These are phyloP conservation scores for Rhypophila decipiens DNA, from an alignment of 495 filamentous ascomycete species.

Conservation along the genomic window DNA sequence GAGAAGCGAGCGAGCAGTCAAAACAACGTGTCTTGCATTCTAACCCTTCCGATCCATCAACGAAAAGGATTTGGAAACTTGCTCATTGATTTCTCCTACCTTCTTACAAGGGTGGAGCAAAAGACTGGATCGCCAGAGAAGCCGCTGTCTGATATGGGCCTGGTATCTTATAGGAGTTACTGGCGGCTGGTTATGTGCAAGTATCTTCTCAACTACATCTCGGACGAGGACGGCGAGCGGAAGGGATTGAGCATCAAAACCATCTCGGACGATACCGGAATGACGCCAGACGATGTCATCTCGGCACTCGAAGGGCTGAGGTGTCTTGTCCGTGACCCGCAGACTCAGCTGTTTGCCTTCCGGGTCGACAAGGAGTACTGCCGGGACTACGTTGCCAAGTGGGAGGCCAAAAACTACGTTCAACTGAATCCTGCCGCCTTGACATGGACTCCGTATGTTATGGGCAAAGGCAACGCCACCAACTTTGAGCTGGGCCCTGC, in stretches of 20 bases:
- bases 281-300: constrained; percentile 94
- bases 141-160: constrained; percentile 93
- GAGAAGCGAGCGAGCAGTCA: constrained; percentile 92
- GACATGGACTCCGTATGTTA: constrained; percentile 96
- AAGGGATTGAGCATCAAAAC: constrained; percentile 65
- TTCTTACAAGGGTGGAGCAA: constrained; percentile 84
- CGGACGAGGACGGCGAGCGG: constrained; percentile 45
- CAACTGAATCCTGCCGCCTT: constrained; percentile 74
- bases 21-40: constrained; percentile 96
- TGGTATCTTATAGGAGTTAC: constrained; percentile 95
- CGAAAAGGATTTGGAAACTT: constrained; percentile 95
- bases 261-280: constrained; percentile 85
- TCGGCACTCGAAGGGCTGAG: constrained; percentile 85
- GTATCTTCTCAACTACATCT: constrained; percentile 54
- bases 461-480: constrained; percentile 78
- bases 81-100: constrained; percentile 96
- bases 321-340: constrained; percentile 81
- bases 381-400: constrained; percentile 73
- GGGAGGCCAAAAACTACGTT: constrained; percentile 81
- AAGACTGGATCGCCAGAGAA: constrained; percentile 97
- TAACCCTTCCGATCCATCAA: constrained; percentile 92
- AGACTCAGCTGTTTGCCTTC: constrained; percentile 81
- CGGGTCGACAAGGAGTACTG: constrained; percentile 79
- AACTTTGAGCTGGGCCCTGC: constrained; percentile 77
- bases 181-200: constrained; percentile 81